A percentile compares a stretch with the other conserved stretches of the same genome.
phyloP scores from a whole-genome alignment of 805 yeast species.

The Starmerella stigmatis region DNA sequence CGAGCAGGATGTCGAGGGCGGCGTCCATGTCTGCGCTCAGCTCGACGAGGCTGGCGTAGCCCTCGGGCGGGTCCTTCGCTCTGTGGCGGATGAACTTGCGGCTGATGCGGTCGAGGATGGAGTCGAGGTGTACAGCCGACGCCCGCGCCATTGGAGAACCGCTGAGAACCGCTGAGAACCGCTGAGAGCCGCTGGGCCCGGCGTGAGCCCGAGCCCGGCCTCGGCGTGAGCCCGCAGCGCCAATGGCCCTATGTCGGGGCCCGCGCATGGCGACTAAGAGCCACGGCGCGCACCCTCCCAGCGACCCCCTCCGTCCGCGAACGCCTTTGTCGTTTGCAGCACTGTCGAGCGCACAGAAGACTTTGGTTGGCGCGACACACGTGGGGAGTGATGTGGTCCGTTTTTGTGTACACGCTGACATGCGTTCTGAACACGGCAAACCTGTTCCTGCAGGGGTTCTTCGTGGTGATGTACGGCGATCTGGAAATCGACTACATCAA shows the following conservation, averaged over 20 bases:
- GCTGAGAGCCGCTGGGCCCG: no score
- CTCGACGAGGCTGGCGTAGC: conserved; percentile 1
- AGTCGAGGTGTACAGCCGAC: background rate
- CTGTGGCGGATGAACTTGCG: conserved; percentile 10
- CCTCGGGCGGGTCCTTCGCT: conserved; percentile 1
- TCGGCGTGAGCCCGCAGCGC: background rate
- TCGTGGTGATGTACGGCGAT: conserved; percentile 18
- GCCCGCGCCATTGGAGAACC: background rate
- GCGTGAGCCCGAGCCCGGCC: no score
- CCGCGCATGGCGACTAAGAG: no score
- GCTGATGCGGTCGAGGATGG: conserved; percentile 5
- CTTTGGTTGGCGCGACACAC: no score
- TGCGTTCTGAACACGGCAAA: conserved; percentile 11
- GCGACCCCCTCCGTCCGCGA: no score
- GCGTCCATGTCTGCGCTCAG: conserved; percentile 6
- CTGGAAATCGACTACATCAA: conserved; percentile 22
- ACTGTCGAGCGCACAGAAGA: no score
- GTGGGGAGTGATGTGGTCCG: conserved; percentile 16
- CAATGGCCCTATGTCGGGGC: conserved; percentile 1
- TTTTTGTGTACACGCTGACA: conserved; percentile 6
- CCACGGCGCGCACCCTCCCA: no score
- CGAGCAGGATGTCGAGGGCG: background rate
- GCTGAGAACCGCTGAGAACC: background rate
- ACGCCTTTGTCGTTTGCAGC: no score
- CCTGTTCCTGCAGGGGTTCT: conserved; percentile 18